A percentile compares a stretch with the other conserved stretches of the same genome.
Evolutionary conservation across 495 filamentous ascomycete species (phyloP).

Genomic region (Xylaria longipes): DNA sequence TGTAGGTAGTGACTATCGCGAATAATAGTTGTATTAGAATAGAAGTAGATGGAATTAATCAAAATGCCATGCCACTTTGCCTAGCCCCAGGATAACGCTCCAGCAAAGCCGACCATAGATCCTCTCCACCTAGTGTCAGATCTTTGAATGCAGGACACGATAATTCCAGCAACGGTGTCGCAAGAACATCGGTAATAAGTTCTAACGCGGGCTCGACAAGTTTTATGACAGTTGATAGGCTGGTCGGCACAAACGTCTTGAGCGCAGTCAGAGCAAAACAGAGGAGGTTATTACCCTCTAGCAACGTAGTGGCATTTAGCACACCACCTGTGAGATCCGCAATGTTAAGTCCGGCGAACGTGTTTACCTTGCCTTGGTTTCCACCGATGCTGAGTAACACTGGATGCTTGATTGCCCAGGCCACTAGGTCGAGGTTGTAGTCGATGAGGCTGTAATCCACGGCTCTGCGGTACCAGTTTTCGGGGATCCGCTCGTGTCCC

Average conservation of each 20-base stretch:
- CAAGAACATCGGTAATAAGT: background rate
- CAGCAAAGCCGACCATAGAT: constrained; percentile 43
- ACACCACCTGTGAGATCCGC: constrained; percentile 58
- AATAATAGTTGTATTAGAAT: background rate
- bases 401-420: constrained; percentile 34
- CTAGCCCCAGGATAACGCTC: constrained; percentile 45
- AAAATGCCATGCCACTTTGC: constrained; percentile 22
- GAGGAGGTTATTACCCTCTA: constrained; percentile 54
- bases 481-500: constrained; percentile 61
- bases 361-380: constrained; percentile 62
- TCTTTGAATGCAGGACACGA: constrained; percentile 49
- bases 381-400: constrained; percentile 56
- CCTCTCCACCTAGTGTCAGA: constrained; percentile 44
- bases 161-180: constrained; percentile 17
- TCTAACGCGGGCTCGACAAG: constrained; percentile 18
- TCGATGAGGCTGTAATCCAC: constrained; percentile 45
- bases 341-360: constrained; percentile 60
- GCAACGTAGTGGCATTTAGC: constrained; percentile 48
- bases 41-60: background rate
- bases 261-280: constrained; percentile 56
- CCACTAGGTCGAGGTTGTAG: constrained; percentile 51
- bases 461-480: constrained; percentile 65
- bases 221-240: constrained; percentile 43
- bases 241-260: constrained; percentile 51
- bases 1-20: background rate